phyloP scores from a whole-genome alignment of 2,329 filamentous ascomycete genomes.

The Daldinia sp. region DNA sequence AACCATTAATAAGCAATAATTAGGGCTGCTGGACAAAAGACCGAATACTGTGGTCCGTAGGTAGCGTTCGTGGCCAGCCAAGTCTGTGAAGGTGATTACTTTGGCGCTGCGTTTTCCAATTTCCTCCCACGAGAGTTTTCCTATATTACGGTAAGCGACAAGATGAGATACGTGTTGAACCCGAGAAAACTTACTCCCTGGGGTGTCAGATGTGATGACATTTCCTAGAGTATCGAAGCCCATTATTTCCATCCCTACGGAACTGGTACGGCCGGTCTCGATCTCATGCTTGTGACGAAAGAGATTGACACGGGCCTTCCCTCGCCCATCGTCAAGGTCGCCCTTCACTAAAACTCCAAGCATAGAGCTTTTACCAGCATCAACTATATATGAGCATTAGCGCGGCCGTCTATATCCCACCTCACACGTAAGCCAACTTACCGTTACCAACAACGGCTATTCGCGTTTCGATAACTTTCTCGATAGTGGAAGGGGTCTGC shows the following conservation, averaged over 20 bases:
- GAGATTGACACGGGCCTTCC: constrained; percentile 91
- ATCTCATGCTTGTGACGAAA: constrained; percentile 99
- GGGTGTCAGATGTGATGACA: constrained; percentile 80
- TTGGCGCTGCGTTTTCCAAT: constrained; percentile 95
- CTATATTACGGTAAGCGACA: constrained; percentile 44
- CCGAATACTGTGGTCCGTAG: constrained; percentile 96
- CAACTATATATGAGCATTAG: constrained; percentile 62
- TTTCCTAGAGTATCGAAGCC: constrained; percentile 90
- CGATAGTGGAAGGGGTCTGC: constrained; percentile 74
- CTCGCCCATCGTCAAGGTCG: constrained; percentile 91
- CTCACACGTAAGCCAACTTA: constrained; percentile 48
- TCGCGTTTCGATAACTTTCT: constrained; percentile 92
- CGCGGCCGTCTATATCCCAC: neutral
- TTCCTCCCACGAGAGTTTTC: constrained; percentile 90
- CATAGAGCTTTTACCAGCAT: constrained; percentile 97
- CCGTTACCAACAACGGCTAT: constrained; percentile 97
- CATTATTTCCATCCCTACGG: constrained; percentile 99
- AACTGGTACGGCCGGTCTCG: constrained; percentile 92
- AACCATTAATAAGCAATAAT: constrained; percentile 98
- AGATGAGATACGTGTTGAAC: neutral
- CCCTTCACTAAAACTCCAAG: constrained; percentile 95
- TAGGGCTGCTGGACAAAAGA: constrained; percentile 90
- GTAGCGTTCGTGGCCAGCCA: constrained; percentile 95
- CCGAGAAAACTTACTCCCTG: constrained; percentile 70
- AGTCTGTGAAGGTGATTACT: constrained; percentile 94